A percentile compares a stretch with the other conserved stretches of the same genome.
Evolutionary conservation across 23 red algal genomes (phyloP).

Genomic region (Rhodosorus marinus): DNA sequence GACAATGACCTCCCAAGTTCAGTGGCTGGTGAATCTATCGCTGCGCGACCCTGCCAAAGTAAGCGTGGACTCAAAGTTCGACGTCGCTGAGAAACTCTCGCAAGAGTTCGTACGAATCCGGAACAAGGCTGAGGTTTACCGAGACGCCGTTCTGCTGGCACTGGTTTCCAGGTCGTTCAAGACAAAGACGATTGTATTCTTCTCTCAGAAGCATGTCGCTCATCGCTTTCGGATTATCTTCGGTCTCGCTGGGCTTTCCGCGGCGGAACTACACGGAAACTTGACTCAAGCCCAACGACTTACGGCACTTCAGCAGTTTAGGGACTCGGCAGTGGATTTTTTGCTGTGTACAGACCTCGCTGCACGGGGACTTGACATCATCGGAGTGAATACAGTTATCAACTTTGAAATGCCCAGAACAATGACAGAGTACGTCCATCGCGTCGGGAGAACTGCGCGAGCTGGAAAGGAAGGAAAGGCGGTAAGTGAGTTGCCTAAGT

Average conservation of each 20-base stretch:
- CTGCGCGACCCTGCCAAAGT: conserved; percentile 38
- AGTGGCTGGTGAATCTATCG: conserved; percentile 41
- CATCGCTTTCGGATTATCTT: conserved; percentile 78
- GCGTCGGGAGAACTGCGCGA: conserved; percentile 81
- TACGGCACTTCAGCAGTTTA: conserved; percentile 43
- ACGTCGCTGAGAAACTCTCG: conserved; percentile 40
- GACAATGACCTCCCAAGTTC: conserved; percentile 36
- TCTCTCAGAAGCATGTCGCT: conserved; percentile 49
- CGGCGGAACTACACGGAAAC: conserved; percentile 77
- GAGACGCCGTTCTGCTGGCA: conserved; percentile 41
- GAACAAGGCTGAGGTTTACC: conserved; percentile 10
- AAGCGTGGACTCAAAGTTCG: conserved; percentile 50
- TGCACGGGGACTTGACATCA: conserved; percentile 78
- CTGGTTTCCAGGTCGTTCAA: conserved; percentile 47
- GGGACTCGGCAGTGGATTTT: conserved; percentile 51
- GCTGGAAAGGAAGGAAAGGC: conserved; percentile 55
- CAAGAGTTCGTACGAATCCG: conserved; percentile 42
- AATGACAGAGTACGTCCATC: conserved; percentile 74
- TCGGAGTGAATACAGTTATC: conserved; percentile 65
- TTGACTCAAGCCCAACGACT: conserved; percentile 60
- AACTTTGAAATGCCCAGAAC: conserved; percentile 73
- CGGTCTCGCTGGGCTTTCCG: conserved; percentile 32
- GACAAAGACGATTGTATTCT: conserved; percentile 63
- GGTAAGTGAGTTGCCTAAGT: too few species aligned
- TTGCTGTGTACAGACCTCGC: conserved; percentile 88